These are phyloP conservation scores for Aspergillus sp. DNA, from an alignment of 2,329 filamentous ascomycete genomes.

Conservation along the genomic window DNA sequence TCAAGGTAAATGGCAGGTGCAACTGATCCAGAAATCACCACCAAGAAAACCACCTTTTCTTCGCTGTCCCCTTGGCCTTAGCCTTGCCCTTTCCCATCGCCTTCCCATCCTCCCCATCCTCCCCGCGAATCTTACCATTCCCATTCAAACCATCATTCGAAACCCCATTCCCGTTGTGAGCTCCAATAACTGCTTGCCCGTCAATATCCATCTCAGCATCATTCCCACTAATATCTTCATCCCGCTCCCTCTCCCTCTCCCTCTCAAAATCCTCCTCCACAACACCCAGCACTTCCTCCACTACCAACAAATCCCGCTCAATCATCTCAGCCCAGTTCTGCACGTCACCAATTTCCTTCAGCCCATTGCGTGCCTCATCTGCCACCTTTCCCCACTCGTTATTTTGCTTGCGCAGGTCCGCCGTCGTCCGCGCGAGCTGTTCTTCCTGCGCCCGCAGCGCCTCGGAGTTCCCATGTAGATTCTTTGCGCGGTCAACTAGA, in stretches of 20 bases:
- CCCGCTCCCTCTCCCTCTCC: constrained; percentile 27
- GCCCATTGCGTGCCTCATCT: constrained; percentile 54
- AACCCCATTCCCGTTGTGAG: neutral
- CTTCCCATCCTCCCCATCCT: constrained; percentile 11
- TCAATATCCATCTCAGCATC: constrained; percentile 1
- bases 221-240: neutral
- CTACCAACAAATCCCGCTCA: constrained; percentile 48
- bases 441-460: constrained; percentile 58
- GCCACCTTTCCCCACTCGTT: constrained; percentile 55
- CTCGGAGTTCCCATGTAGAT: constrained; percentile 56
- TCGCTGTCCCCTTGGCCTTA: neutral
- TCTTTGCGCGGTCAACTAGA: constrained; percentile 54
- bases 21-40: neutral
- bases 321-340: constrained; percentile 67
- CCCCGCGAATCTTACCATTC: constrained; percentile 8
- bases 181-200: neutral
- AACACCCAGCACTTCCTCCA: constrained; percentile 42
- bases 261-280: constrained; percentile 28
- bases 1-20: neutral
- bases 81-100: neutral
- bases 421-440: constrained; percentile 52
- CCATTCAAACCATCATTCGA: neutral
- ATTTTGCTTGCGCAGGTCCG: constrained; percentile 52
- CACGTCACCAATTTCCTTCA: constrained; percentile 65
- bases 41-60: constrained; percentile 10